Evolutionary conservation across 768 basidiomycete species (phyloP), one percentile per base, ranked within the genome.

Genomic region (Pholiota molesta): DNA sequence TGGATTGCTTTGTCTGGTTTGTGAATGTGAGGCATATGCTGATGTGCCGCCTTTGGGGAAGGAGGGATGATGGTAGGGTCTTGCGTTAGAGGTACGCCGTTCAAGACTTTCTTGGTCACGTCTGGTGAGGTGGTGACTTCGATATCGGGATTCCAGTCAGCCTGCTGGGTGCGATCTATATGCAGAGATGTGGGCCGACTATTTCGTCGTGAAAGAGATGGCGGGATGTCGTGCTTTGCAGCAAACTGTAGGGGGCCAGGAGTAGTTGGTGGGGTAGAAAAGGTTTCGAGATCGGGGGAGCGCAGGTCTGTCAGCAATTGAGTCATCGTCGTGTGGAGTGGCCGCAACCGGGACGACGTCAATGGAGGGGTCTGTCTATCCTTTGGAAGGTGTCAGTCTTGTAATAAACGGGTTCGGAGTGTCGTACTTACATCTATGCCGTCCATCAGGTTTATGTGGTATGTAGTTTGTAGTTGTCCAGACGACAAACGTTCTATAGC

Each of bases 111-210:
- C 60, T 55, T 68, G 44, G 54, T 23, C 28, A 61, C 45, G 39
- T 67, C 69, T 11, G 74, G 69, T 17, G 79, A 81, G 54, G 74
- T 65, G 11, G 75, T 70, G 14, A 83, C 66, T 33, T 81, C 74
- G 60, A 86, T 73, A 66, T 78, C 79, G 42, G 78, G 74, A 55
- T 72, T 77, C 76, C 76, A 80, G 62, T 78, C 80, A 4, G 71
- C 66, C 61, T 73, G 71, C 61, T 73, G 71, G 11, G 75, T 72
- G 55, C 67, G 72, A 52, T 74, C 77, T 58, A 84, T 78, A 57
- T 77, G 78, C 45, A 86, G 74, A 17, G 79, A 81, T 29, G 77
- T 74, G 0, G 82, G 83, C 57, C 79, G 76, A 67, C 78, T 81
- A 62, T 65, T 73, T 55, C 77, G 75, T 37, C 81, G 73, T 9